Conservation (phyloP, 2,329 filamentous ascomycete species). For the Sporothrix phasma region DNA sequence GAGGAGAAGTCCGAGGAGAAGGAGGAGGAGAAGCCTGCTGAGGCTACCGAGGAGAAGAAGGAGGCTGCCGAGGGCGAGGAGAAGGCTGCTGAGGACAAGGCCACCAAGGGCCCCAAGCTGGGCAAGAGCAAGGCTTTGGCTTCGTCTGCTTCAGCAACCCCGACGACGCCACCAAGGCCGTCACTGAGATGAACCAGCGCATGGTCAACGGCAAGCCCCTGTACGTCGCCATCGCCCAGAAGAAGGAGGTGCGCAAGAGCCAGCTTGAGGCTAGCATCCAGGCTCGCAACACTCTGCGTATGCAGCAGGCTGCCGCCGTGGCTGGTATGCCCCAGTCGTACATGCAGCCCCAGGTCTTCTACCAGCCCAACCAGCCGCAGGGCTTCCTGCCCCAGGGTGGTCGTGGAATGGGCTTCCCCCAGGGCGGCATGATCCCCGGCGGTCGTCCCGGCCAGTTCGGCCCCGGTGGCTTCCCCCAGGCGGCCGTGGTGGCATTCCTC, state of each 20-base stretch:
- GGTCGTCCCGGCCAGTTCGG: conserved; percentile 78
- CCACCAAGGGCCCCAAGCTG: conserved; percentile 59
- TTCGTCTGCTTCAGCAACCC: conserved; percentile 99
- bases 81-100: conserved; percentile 40
- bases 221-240: conserved; percentile 95
- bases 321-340: conserved; percentile 79
- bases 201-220: conserved; percentile 96
- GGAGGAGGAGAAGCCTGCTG: background rate
- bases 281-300: conserved; percentile 94
- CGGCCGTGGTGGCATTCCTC: conserved; percentile 71
- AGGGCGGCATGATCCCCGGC: conserved; percentile 56
- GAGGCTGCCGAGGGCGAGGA: background rate
- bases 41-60: conserved; percentile 2
- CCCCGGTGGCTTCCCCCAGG: conserved; percentile 70
- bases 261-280: conserved; percentile 99
- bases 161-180: conserved; percentile 97
- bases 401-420: conserved; percentile 57
- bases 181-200: conserved; percentile 99
- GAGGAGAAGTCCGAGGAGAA: conserved; percentile 95
- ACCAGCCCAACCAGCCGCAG: conserved; percentile 71
- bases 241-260: conserved; percentile 98
- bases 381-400: conserved; percentile 54
- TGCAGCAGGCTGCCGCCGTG: conserved; percentile 91
- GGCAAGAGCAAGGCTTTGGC: conserved; percentile 99
- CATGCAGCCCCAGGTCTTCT: conserved; percentile 89